phyloP scores from a whole-genome alignment of 2,329 filamentous ascomycete species.

The Aspergillus versicolor region DNA sequence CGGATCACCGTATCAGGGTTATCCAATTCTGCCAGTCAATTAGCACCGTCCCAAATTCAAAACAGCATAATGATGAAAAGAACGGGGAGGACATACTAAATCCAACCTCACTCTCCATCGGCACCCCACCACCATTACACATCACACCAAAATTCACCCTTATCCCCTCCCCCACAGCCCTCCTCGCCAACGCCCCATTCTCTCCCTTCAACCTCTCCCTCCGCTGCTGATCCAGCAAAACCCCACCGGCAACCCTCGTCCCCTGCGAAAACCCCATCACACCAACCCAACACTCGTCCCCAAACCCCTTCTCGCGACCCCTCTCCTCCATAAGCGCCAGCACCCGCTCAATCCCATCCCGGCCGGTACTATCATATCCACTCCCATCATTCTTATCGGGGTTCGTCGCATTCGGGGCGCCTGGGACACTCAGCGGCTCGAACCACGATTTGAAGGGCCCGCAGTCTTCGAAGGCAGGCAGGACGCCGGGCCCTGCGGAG shows the following conservation, averaged over 20 bases:
- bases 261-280: constrained; percentile 26
- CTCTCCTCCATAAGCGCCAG: constrained; percentile 18
- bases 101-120: constrained; percentile 22
- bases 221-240: constrained; percentile 23
- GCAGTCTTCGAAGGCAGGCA: constrained; percentile 20
- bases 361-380: constrained; percentile 16
- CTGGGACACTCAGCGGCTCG: not conserved
- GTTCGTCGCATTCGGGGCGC: too few relatives aligned
- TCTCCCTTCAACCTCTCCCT: constrained; percentile 2
- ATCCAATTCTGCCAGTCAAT: not conserved
- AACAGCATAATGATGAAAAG: not conserved
- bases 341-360: constrained; percentile 21
- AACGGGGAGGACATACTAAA: constrained; percentile 11
- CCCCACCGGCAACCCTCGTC: constrained; percentile 16
- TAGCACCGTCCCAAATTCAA: not conserved
- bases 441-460: constrained; percentile 23
- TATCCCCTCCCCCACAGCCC: not conserved
- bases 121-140: constrained; percentile 20
- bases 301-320: not conserved
- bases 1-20: not conserved
- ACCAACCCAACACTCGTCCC: constrained; percentile 19
- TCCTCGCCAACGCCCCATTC: not conserved
- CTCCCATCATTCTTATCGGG: constrained; percentile 18
- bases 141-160: constrained; percentile 19
- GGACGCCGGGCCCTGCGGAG: constrained; percentile 20